A percentile compares a stretch with the other conserved stretches of the same genome.
Conservation (phyloP, 768 basidiomycete genomes). For the Dendrothele bispora region DNA sequence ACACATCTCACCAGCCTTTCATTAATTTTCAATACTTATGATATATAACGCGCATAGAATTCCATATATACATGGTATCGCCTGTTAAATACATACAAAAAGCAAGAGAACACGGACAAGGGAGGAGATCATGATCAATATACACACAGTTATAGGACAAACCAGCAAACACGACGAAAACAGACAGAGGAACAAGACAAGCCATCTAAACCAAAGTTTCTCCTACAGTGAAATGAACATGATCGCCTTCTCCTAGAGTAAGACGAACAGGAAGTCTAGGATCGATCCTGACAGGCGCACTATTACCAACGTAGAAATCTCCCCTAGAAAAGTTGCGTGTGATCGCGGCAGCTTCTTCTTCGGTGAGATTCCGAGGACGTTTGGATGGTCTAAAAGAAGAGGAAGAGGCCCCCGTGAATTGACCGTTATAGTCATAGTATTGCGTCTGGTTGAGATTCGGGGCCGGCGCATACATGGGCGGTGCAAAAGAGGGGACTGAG, state of each 20-base stretch:
- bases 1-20: no score
- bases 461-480: constrained; percentile 50
- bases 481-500: constrained; percentile 37
- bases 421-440: constrained; percentile 78
- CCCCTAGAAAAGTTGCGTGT: constrained; percentile 80
- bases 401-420: constrained; percentile 67
- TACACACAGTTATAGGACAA: no score
- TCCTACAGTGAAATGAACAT: constrained; percentile 67
- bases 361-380: constrained; percentile 76
- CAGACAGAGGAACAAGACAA: no score
- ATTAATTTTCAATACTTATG: no score
- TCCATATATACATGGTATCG: no score
- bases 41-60: no score
- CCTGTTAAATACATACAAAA: no score
- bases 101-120: no score
- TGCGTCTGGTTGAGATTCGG: constrained; percentile 58
- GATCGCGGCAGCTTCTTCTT: constrained; percentile 82
- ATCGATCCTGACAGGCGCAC: constrained; percentile 79
- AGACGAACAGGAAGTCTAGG: constrained; percentile 77
- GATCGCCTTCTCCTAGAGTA: constrained; percentile 79
- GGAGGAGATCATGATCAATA: no score
- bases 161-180: no score
- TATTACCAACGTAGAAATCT: constrained; percentile 80
- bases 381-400: constrained; percentile 81
- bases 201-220: constrained; percentile 47